Evolutionary conservation across 345 rosid genomes (phyloP).

Genomic region (Gossypium ekmanianum): DNA sequence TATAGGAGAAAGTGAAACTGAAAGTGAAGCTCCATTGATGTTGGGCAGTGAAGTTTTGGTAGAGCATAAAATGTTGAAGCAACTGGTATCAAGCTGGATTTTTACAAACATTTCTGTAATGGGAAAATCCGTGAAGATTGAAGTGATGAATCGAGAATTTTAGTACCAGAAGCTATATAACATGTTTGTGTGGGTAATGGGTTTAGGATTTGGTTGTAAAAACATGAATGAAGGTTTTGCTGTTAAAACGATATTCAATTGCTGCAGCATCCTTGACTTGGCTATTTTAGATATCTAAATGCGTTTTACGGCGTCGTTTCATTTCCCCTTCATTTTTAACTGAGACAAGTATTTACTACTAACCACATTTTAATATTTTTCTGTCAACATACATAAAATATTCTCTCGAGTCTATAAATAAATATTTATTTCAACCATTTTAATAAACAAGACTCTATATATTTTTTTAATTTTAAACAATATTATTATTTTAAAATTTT

Average conservation of each 20-base stretch:
- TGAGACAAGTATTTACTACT: too few relatives aligned
- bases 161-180: background rate
- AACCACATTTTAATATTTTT: too few relatives aligned
- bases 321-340: too few relatives aligned
- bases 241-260: background rate
- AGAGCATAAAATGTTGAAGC: conserved; percentile 44
- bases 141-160: background rate
- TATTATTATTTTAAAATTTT: too few relatives aligned
- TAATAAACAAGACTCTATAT: too few relatives aligned
- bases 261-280: background rate
- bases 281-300: background rate
- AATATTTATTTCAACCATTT: too few relatives aligned
- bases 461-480: too few relatives aligned
- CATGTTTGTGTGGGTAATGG: background rate
- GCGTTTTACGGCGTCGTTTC: too few relatives aligned
- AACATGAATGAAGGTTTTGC: background rate
- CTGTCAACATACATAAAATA: too few relatives aligned
- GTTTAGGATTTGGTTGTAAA: background rate
- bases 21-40: conserved; percentile 25
- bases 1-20: conserved; percentile 34
- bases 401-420: too few relatives aligned
- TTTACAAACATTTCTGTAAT: conserved; percentile 45
- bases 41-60: conserved; percentile 35
- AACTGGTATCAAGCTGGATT: conserved; percentile 43
- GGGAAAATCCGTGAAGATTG: background rate